These are phyloP conservation scores for Yamadazyma pseudoaaseri DNA, from an alignment of 1,139 yeast genomes.

Conservation along the genomic window DNA sequence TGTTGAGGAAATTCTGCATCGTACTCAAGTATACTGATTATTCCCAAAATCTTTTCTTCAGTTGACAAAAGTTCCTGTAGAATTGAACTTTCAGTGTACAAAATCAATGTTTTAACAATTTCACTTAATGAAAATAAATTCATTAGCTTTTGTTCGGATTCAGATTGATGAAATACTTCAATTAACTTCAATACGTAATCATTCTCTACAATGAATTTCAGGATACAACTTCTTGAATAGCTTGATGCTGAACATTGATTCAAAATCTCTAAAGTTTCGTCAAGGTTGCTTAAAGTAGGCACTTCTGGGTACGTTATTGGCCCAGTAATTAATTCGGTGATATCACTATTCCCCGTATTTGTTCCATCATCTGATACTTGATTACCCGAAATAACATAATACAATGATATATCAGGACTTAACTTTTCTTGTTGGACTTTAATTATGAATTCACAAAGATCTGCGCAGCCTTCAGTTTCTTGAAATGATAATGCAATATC, in stretches of 20 bases:
- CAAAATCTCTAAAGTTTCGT: slow-evolving; percentile 48
- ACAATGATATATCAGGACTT: slow-evolving; percentile 70
- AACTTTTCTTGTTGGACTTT: slow-evolving; percentile 57
- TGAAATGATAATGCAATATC: slow-evolving; percentile 92
- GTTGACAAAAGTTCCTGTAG: slow-evolving; percentile 61
- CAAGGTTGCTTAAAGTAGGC: slow-evolving; percentile 50
- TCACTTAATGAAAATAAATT: slow-evolving; percentile 67
- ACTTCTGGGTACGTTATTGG: slow-evolving; percentile 67
- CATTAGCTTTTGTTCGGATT: slow-evolving; percentile 45
- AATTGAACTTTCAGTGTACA: slow-evolving; percentile 69
- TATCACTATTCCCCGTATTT: slow-evolving; percentile 33
- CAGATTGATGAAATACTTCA: slow-evolving; percentile 54
- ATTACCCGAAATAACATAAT: slow-evolving; percentile 60
- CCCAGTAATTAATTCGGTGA: slow-evolving; percentile 79
- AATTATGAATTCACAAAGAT: slow-evolving; percentile 76
- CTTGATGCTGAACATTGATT: slow-evolving; percentile 59
- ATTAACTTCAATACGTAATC: slow-evolving; percentile 56
- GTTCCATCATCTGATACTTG: slow-evolving; percentile 20
- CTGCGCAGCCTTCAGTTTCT: slow-evolving; percentile 86
- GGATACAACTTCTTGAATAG: slow-evolving; percentile 52
- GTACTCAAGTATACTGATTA: slow-evolving; percentile 85
- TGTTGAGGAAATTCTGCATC: slow-evolving; percentile 80
- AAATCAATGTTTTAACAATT: slow-evolving; percentile 64
- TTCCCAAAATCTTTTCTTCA: slow-evolving; percentile 59
- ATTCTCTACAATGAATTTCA: slow-evolving; percentile 48